These are phyloP conservation scores for Tillandsia fasciculata DNA, from an alignment of 176 grass and related monocot species.

Conservation along the genomic window DNA sequence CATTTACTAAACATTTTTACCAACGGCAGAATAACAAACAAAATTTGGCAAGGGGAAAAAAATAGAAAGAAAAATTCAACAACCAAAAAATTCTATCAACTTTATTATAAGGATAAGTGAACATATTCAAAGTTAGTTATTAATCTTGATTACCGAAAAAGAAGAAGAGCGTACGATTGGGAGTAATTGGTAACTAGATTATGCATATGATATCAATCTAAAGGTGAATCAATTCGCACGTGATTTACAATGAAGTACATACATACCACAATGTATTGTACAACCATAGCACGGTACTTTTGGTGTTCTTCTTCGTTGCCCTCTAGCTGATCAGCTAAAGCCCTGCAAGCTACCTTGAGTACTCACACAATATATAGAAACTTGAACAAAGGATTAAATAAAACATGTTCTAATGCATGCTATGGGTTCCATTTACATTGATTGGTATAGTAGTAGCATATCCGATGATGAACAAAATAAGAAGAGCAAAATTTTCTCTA, in stretches of 20 bases:
- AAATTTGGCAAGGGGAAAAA: not conserved
- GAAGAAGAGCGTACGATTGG: not conserved
- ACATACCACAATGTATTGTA: slow-evolving; percentile 69
- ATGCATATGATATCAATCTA: not conserved
- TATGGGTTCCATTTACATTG: not conserved
- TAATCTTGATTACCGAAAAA: not conserved
- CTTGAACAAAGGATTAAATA: not conserved
- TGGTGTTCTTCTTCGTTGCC: slow-evolving; percentile 71
- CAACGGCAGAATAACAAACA: not conserved
- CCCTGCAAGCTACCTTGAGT: slow-evolving; percentile 60
- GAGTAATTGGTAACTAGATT: not conserved
- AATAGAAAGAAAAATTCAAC: not conserved
- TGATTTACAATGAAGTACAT: not conserved
- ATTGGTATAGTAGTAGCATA: not conserved
- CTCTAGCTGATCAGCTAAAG: slow-evolving; percentile 86
- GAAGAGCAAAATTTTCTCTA: slow-evolving; percentile 6
- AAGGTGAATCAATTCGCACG: not conserved
- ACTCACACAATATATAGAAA: slow-evolving; percentile 28
- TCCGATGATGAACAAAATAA: slow-evolving; percentile 4
- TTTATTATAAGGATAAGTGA: not conserved
- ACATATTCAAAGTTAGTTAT: not conserved
- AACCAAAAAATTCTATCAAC: not conserved
- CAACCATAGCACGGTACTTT: slow-evolving; percentile 80
- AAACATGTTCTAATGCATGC: not conserved
- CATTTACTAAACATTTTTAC: not conserved